Conservation (phyloP, 2,329 filamentous ascomycete species). For the Beauveria australis region DNA sequence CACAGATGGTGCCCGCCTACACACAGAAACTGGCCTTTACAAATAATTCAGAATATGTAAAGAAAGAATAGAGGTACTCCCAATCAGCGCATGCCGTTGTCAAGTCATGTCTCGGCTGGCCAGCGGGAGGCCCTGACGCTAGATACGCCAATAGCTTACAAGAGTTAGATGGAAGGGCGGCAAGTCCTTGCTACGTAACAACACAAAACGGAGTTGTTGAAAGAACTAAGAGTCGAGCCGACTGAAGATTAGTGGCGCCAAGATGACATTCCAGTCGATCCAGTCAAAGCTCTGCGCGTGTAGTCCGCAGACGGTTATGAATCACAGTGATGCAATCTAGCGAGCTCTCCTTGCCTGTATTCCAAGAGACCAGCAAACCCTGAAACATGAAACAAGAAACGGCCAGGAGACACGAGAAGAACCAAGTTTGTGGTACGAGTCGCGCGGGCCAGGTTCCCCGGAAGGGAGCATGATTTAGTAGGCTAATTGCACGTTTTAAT, state of each 20-base stretch:
- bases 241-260: background rate
- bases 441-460: background rate
- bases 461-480: background rate
- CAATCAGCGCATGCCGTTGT: background rate
- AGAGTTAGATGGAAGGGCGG: background rate
- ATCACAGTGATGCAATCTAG: conserved; percentile 1
- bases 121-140: background rate
- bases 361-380: background rate
- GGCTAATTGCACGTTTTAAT: background rate
- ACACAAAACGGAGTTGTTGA: background rate
- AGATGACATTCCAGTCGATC: background rate
- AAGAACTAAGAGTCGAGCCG: too few relatives aligned
- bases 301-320: background rate
- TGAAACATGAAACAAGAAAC: background rate
- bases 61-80: background rate
- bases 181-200: too few relatives aligned
- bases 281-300: background rate
- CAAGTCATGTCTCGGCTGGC: background rate
- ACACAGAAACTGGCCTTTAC: too few relatives aligned
- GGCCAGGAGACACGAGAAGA: background rate
- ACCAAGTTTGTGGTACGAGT: background rate
- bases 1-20: too few relatives aligned
- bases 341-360: background rate
- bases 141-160: background rate
- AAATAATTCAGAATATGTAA: too few relatives aligned